Evolutionary conservation across 805 yeast genomes (phyloP).

Genomic region (Nakazawaea ishiwadae): DNA sequence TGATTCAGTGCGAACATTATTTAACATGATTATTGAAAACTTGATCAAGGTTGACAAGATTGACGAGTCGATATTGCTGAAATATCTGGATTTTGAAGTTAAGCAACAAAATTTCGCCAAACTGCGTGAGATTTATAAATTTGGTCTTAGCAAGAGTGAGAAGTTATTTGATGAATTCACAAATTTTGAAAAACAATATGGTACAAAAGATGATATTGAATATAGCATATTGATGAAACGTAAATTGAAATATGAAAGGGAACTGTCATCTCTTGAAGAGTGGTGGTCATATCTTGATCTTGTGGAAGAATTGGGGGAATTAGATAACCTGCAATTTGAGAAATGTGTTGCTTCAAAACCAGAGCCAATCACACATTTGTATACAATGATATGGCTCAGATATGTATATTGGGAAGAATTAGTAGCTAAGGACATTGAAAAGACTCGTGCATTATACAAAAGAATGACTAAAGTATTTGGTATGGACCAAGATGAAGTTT

Average conservation of each 20-base stretch:
- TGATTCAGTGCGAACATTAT: conserved; percentile 55
- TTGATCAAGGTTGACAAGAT: conserved; percentile 27
- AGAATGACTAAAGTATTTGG: conserved; percentile 44
- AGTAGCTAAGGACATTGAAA: conserved; percentile 32
- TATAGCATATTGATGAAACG: conserved; percentile 49
- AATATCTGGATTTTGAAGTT: conserved; percentile 74
- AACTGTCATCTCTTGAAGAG: conserved; percentile 54
- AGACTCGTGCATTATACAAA: conserved; percentile 48
- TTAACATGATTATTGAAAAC: conserved; percentile 60
- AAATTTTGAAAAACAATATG: conserved; percentile 63
- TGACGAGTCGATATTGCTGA: conserved; percentile 34
- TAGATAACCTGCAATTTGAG: conserved; percentile 33
- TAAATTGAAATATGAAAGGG: conserved; percentile 47
- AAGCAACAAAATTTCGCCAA: conserved; percentile 56
- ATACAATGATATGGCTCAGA: conserved; percentile 65
- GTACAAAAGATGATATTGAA: conserved; percentile 50
- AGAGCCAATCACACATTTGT: too few species aligned
- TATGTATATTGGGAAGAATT: conserved; percentile 62
- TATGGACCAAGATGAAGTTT: conserved; percentile 54
- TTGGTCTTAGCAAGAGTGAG: conserved; percentile 42
- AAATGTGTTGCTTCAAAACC: conserved; percentile 40
- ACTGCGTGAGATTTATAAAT: conserved; percentile 50
- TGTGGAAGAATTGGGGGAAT: conserved; percentile 32
- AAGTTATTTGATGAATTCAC: conserved; percentile 35
- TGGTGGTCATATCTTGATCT: conserved; percentile 79